phyloP scores from a whole-genome alignment of 768 basidiomycete species.

The Trametes sanguinea region DNA sequence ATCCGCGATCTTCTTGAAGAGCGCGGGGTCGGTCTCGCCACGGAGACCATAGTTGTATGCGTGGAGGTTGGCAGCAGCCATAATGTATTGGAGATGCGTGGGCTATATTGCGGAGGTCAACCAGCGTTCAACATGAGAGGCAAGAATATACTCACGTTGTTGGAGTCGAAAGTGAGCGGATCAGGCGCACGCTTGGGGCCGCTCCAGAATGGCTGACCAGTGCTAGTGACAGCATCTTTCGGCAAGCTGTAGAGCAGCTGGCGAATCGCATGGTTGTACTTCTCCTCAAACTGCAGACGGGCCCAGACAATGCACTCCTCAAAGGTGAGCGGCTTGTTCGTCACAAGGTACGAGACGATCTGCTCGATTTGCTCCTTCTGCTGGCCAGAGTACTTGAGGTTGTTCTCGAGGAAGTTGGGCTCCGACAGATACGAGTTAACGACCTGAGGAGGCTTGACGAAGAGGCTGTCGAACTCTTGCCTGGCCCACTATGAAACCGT shows the following conservation, averaged over 20 bases:
- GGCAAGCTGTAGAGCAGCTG: conserved; percentile 94
- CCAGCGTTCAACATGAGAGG: conserved; percentile 12
- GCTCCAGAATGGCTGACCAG: conserved; percentile 98
- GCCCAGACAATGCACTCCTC: conserved; percentile 99
- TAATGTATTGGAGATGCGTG: conserved; percentile 83
- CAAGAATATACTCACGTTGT: conserved; percentile 61
- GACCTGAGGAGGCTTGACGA: conserved; percentile 91
- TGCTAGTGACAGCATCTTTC: conserved; percentile 88
- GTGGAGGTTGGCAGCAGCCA: conserved; percentile 93
- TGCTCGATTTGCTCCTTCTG: conserved; percentile 88
- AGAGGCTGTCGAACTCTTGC: conserved; percentile 87
- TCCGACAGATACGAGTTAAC: conserved; percentile 97
- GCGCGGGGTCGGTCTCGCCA: conserved; percentile 75
- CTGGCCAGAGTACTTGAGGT: conserved; percentile 88
- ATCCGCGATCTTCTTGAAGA: conserved; percentile 85
- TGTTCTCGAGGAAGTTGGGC: conserved; percentile 90
- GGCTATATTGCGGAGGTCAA: conserved; percentile 48
- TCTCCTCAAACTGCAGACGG: conserved; percentile 90
- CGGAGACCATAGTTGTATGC: conserved; percentile 98
- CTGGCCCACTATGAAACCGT: conserved; percentile 75
- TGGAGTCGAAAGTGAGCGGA: conserved; percentile 81
- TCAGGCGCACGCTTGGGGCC: conserved; percentile 98
- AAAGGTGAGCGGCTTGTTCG: conserved; percentile 90
- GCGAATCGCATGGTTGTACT: conserved; percentile 90
- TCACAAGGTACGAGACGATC: conserved; percentile 86